phyloP scores from a whole-genome alignment of 1,284 basidiomycete genomes.

The Ganoderma leucocontextum region DNA sequence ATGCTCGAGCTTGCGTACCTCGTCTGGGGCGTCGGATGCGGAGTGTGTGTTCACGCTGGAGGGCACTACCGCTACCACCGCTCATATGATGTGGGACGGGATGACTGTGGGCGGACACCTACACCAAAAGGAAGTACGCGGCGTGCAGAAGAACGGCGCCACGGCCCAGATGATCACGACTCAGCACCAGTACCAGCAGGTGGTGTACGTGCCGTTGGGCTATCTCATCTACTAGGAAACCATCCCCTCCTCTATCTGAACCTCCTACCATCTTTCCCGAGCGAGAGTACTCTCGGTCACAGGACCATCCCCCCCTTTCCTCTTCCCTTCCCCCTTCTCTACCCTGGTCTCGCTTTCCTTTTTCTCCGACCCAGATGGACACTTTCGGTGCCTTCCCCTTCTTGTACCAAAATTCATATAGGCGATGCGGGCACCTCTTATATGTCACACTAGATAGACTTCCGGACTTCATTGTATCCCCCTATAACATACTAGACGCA shows the following conservation, averaged over 20 bases:
- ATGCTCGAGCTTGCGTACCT: neutral
- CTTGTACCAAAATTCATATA: conserved; percentile 1
- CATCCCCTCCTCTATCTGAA: neutral
- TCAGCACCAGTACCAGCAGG: neutral
- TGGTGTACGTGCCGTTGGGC: neutral
- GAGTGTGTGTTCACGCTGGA: neutral
- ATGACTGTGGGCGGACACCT: neutral
- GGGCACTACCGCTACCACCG: neutral
- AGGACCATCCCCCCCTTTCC: neutral
- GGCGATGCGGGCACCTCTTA: conserved; percentile 5
- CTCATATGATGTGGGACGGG: neutral
- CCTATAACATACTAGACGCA: neutral
- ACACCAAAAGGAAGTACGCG: neutral
- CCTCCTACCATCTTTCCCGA: too few species aligned
- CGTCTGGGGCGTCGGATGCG: neutral
- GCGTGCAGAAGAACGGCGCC: neutral
- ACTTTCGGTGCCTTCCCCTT: neutral
- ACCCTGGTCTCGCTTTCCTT: neutral
- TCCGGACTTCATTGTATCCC: neutral
- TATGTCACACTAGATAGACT: conserved; percentile 5
- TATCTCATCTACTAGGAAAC: neutral
- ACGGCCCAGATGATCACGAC: neutral
- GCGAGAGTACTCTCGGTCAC: too few species aligned
- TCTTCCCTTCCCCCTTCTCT: neutral
- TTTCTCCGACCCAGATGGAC: neutral